A percentile compares a stretch with the other conserved stretches of the same genome.
Conservation (phyloP, 305 asterid species). For the Lippia alba region DNA sequence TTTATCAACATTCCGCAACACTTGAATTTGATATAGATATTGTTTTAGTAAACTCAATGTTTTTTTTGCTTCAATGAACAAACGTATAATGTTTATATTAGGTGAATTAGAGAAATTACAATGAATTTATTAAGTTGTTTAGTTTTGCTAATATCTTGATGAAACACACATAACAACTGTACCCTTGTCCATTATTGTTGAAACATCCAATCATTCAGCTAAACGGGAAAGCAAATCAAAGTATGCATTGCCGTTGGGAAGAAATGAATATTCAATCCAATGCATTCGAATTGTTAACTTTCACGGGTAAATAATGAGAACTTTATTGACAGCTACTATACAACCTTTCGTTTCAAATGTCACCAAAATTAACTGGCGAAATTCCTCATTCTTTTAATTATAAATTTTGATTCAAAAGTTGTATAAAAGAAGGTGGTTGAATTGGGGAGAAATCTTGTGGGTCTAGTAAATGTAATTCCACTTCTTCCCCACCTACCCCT, state of each 20-base stretch:
- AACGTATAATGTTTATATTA: too few relatives aligned
- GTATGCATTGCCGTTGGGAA: conserved; percentile 15
- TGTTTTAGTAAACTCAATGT: too few relatives aligned
- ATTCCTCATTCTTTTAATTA: conserved; percentile 9
- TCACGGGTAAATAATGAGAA: conserved; percentile 33
- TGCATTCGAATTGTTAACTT: conserved; percentile 31
- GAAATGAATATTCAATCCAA: neutral
- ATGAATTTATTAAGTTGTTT: too few relatives aligned
- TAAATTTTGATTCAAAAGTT: conserved; percentile 28
- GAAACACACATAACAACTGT: neutral
- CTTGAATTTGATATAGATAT: too few relatives aligned
- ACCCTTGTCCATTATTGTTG: neutral
- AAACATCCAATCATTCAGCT: conserved; percentile 7
- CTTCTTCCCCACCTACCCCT: neutral
- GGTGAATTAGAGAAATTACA: too few relatives aligned
- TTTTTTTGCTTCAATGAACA: too few relatives aligned
- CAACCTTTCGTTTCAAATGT: conserved; percentile 4
- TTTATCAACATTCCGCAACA: too few relatives aligned
- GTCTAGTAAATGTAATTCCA: conserved; percentile 10
- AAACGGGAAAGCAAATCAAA: neutral
- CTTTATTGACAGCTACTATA: conserved; percentile 28
- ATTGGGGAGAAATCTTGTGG: conserved; percentile 37
- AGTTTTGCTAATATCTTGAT: too few relatives aligned
- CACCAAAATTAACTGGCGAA: conserved; percentile 16
- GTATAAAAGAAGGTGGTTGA: conserved; percentile 26